Percentiles rank a stretch among this genome's conserved stretches.
These are phyloP conservation scores for Aspergillus glaucus DNA, from an alignment of 2,329 filamentous ascomycete genomes.

Conservation along the genomic window DNA sequence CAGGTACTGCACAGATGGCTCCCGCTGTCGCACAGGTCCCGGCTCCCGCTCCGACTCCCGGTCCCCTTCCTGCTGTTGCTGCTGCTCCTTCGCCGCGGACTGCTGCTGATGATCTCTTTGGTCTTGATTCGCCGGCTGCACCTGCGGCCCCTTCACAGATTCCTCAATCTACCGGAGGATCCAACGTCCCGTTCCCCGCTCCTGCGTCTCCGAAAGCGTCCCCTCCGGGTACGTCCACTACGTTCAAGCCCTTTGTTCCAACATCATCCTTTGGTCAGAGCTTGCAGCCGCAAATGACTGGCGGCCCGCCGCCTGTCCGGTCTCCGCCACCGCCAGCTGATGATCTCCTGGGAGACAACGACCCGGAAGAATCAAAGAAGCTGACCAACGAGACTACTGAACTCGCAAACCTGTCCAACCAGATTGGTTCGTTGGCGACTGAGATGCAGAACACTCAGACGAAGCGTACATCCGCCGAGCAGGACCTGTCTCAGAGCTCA, in stretches of 20 bases:
- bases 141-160: constrained; percentile 52
- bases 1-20: constrained; percentile 31
- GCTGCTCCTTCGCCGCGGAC: constrained; percentile 61
- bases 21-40: constrained; percentile 40
- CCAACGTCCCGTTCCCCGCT: constrained; percentile 52
- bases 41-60: constrained; percentile 38
- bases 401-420: constrained; percentile 90
- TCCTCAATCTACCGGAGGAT: constrained; percentile 67
- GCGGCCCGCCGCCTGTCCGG: constrained; percentile 22
- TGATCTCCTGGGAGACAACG: constrained; percentile 84
- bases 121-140: constrained; percentile 67
- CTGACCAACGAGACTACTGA: constrained; percentile 85
- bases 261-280: constrained; percentile 87
- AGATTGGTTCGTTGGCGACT: constrained; percentile 81
- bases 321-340: constrained; percentile 53
- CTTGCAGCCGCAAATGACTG: constrained; percentile 66
- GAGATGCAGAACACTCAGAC: constrained; percentile 91
- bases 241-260: constrained; percentile 86
- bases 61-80: constrained; percentile 33
- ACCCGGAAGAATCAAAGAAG: constrained; percentile 81
- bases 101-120: constrained; percentile 88
- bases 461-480: constrained; percentile 72
- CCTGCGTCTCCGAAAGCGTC: constrained; percentile 42
- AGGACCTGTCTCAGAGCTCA: constrained; percentile 71
- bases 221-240: constrained; percentile 38